These are phyloP conservation scores for Psilocybe subaeruginosa DNA, from an alignment of 768 basidiomycete species.

Conservation along the genomic window DNA sequence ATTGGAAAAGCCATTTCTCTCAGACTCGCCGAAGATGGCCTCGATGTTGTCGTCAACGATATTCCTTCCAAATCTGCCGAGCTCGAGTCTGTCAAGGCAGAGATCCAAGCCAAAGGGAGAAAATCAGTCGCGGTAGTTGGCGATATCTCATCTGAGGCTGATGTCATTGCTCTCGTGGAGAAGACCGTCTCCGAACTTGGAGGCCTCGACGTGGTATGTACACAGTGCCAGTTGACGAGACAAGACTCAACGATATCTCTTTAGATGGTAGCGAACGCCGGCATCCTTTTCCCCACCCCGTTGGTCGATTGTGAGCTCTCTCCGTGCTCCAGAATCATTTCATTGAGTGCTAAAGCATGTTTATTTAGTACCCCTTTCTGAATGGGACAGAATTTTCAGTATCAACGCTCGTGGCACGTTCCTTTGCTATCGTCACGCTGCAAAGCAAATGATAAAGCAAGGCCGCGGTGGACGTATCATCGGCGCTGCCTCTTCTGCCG, in stretches of 20 bases:
- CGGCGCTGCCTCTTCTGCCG: constrained; percentile 38
- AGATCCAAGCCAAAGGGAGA: constrained; percentile 31
- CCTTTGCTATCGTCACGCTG: constrained; percentile 67
- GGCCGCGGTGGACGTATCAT: constrained; percentile 58
- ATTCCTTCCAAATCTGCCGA: constrained; percentile 28
- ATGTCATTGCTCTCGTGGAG: constrained; percentile 42
- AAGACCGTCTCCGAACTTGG: constrained; percentile 35
- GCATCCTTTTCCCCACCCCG: constrained; percentile 19
- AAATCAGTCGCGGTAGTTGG: constrained; percentile 23
- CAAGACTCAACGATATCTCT: background rate
- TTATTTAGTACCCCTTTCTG: constrained; percentile 31
- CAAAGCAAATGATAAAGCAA: constrained; percentile 60
- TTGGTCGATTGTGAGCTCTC: constrained; percentile 22
- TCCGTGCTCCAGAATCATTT: background rate
- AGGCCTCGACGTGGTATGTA: constrained; percentile 47
- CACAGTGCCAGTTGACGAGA: background rate
- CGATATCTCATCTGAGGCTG: constrained; percentile 42
- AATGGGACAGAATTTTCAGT: constrained; percentile 45
- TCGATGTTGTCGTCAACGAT: constrained; percentile 48
- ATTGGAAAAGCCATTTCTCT: constrained; percentile 51
- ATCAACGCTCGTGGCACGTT: constrained; percentile 63
- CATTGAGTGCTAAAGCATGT: background rate
- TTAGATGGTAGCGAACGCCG: constrained; percentile 39
- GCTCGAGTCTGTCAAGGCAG: constrained; percentile 28
- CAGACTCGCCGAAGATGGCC: constrained; percentile 50